Evolutionary conservation across 768 basidiomycete genomes (phyloP), one percentile per base, ranked within the genome.

Genomic region (Lyophyllum atratum): DNA sequence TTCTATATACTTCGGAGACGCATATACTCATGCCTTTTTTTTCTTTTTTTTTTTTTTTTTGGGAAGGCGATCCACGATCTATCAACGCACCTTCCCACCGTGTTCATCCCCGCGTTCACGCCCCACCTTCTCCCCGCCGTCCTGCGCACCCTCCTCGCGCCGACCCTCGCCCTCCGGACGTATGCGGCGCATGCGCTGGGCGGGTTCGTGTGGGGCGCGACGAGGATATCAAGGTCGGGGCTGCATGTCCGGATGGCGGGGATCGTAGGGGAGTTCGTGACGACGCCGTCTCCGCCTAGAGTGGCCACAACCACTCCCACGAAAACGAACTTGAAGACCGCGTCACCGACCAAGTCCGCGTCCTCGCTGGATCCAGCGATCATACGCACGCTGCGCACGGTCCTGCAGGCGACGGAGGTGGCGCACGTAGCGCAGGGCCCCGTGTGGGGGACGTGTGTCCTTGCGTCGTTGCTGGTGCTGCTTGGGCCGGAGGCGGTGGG

Each of bases 141-240:
- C 39, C 73, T 93, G 19, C 67, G 76, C 22, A 84, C 82, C 56
- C 74, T 93, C 15, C 79, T 90, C 8, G 87, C 85, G 3, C 79
- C 83, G 1, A 89, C 85, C 1, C 72, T 89, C 6, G 68, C 73
- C n/a, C 74, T 92, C 43, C 86, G 91, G 14, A 72, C 80, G 0
- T 87, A 89, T 67, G 91, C 91, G 7, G 89, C 86, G 45, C 84
- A 90, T 62, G 90, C 91, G 0, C 78, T 92, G 0, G 84, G 88
- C 19, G 89, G 90, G 2, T 78, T 90, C 29, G 86, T 83, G 3
- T 65, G 82, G 9, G 89, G 80, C 1, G 76, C 76, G 3, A 75
- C 81, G 3, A 73, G 71, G 34, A 68, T 87, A 21, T 81, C 84
- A 0, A 65, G 67, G 0, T 82, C 80, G 1, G 61, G 70, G 29